These are phyloP conservation scores for Cytospora leucostoma DNA, from an alignment of 2,329 filamentous ascomycete genomes.

Conservation along the genomic window DNA sequence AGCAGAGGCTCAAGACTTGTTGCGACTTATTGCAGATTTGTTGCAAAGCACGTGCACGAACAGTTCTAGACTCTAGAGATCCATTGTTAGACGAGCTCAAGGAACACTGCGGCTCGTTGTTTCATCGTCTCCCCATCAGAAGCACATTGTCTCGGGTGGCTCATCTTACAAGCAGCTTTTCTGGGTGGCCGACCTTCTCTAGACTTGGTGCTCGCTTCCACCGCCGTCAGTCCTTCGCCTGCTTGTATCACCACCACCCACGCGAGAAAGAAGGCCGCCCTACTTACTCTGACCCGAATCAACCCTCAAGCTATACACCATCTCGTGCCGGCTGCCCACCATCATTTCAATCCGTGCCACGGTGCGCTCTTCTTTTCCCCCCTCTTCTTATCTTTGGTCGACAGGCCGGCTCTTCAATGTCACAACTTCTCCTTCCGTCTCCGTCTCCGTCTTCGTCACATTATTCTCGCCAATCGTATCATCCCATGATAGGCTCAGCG, in stretches of 20 bases:
- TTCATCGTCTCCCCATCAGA: not conserved
- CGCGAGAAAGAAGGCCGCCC: slow-evolving; percentile 6
- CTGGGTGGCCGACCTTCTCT: slow-evolving; percentile 6
- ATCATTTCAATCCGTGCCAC: slow-evolving; percentile 1
- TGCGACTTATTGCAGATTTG: not conserved
- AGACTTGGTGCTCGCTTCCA: slow-evolving; percentile 12
- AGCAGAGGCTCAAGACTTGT: not conserved
- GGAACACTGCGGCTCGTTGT: not conserved
- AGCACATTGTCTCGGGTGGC: slow-evolving; percentile 19
- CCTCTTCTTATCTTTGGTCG: slow-evolving; percentile 22
- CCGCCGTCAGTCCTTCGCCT: not conserved
- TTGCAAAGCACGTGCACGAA: not conserved
- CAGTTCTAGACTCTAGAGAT: not conserved
- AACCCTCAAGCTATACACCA: slow-evolving; percentile 10
- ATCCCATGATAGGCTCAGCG: slow-evolving; percentile 10
- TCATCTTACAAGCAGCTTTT: slow-evolving; percentile 3
- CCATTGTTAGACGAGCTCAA: not conserved
- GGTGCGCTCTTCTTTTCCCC: slow-evolving; percentile 12
- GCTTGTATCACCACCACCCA: slow-evolving; percentile 17
- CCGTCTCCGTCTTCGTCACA: not conserved
- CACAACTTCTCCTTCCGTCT: slow-evolving; percentile 2
- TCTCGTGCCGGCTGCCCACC: slow-evolving; percentile 20
- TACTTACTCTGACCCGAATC: slow-evolving; percentile 2
- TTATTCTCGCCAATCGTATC: slow-evolving; percentile 20
- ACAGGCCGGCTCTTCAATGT: slow-evolving; percentile 12